phyloP scores from a whole-genome alignment of 78 protist genomes.

The Creolimax fragrantissima region DNA sequence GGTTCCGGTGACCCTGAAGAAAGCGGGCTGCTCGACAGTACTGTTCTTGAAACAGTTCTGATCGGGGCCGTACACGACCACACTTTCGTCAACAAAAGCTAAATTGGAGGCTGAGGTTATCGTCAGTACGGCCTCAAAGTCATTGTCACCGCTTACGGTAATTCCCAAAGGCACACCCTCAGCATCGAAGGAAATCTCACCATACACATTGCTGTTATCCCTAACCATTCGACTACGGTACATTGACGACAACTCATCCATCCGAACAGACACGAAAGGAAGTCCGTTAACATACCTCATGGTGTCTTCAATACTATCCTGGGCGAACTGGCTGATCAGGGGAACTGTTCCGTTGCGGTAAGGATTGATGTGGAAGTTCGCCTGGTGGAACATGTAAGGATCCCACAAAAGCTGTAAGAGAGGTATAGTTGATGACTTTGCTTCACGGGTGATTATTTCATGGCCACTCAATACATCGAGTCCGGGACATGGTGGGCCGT shows the following conservation, averaged over 20 bases:
- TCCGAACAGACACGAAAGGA: background rate
- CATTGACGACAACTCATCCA: background rate
- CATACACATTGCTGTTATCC: background rate
- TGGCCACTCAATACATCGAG: background rate
- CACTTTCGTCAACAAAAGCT: background rate
- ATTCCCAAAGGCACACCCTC: background rate
- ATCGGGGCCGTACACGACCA: background rate
- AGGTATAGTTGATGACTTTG: background rate
- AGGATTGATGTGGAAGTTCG: background rate
- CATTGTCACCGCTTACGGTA: background rate
- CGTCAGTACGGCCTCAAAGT: background rate
- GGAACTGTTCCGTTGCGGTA: background rate
- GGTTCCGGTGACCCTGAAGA: too few species aligned
- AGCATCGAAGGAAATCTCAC: background rate
- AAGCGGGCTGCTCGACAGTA: too few species aligned
- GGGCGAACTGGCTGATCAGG: background rate
- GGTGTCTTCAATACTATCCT: background rate
- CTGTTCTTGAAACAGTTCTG: background rate
- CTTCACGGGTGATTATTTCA: background rate
- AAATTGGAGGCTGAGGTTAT: background rate
- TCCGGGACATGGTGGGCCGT: background rate
- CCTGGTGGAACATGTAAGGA: conserved; percentile 25
- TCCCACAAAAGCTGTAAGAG: background rate
- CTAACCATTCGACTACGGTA: background rate
- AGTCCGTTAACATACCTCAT: background rate